A percentile compares a stretch with the other conserved stretches of the same genome.
phyloP scores from a whole-genome alignment of 345 rosid species.

The Geranium rotundifolium region DNA sequence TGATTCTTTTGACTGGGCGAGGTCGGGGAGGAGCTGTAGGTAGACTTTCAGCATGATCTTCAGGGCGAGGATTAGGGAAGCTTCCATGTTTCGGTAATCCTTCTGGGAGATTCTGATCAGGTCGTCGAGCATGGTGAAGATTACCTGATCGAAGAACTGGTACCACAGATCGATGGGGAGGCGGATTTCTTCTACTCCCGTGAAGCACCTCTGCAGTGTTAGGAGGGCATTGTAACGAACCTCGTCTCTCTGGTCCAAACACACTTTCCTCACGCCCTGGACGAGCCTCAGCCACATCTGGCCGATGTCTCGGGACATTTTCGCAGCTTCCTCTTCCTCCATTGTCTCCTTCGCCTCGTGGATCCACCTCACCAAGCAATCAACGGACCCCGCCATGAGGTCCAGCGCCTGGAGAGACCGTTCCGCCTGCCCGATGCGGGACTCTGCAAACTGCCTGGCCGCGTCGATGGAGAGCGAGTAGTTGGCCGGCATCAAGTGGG shows the following conservation, averaged over 20 bases:
- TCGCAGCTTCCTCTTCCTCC: conserved; percentile 68
- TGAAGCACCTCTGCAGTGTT: conserved; percentile 80
- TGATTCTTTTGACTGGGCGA: conserved; percentile 50
- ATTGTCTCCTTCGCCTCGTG: conserved; percentile 57
- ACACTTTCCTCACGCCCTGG: conserved; percentile 91
- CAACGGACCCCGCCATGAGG: conserved; percentile 81
- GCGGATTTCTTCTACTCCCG: conserved; percentile 57
- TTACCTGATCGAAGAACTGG: conserved; percentile 81
- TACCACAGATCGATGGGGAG: conserved; percentile 66
- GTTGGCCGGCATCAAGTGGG: conserved; percentile 69
- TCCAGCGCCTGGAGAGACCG: conserved; percentile 76
- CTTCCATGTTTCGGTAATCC: conserved; percentile 94
- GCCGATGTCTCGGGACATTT: conserved; percentile 65
- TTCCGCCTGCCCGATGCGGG: conserved; percentile 93
- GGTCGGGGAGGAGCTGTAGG: conserved; percentile 57
- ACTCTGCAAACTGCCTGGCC: conserved; percentile 94
- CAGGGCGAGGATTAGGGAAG: conserved; percentile 61
- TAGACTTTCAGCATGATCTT: conserved; percentile 76
- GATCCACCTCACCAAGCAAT: conserved; percentile 66
- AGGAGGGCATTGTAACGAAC: conserved; percentile 84
- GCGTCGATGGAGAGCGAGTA: conserved; percentile 77
- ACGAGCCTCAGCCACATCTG: conserved; percentile 98
- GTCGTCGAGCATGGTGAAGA: conserved; percentile 89
- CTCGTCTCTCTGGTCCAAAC: conserved; percentile 98
- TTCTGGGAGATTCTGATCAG: conserved; percentile 88